Percentiles rank a stretch among this genome's conserved stretches.
Evolutionary conservation across 202 grass and related monocot genomes (phyloP).

Genomic region (Tripidium arundinaceum): DNA sequence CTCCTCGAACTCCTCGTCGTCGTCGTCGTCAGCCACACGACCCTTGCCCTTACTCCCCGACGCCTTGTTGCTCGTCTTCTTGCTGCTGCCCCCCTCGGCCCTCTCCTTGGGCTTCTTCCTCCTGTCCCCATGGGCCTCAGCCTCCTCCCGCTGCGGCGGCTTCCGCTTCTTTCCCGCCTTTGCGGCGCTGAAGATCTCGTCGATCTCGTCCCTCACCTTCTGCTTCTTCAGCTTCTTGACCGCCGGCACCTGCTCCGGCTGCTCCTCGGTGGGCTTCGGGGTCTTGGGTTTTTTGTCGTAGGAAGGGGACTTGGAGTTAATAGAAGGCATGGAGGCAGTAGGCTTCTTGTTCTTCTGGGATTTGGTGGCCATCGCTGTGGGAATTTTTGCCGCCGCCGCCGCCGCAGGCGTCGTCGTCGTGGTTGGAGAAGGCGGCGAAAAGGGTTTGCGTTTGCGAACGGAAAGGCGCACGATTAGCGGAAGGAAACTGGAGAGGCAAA

Average conservation of each 20-base stretch:
- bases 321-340: neutral
- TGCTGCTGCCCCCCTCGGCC: neutral
- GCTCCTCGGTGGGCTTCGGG: neutral
- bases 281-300: constrained; percentile 22
- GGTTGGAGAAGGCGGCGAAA: neutral
- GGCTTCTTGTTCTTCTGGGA: constrained; percentile 34
- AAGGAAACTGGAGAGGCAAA: too few relatives aligned
- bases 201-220: constrained; percentile 59
- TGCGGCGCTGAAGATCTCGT: constrained; percentile 56
- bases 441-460: constrained; percentile 34
- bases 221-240: constrained; percentile 39
- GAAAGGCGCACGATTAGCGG: neutral
- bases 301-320: neutral
- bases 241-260: neutral
- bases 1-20: constrained; percentile 29
- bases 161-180: constrained; percentile 56
- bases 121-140: neutral
- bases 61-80: constrained; percentile 30
- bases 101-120: constrained; percentile 40
- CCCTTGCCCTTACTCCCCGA: constrained; percentile 21
- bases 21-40: constrained; percentile 22
- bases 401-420: neutral
- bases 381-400: neutral
- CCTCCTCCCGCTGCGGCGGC: constrained; percentile 13
- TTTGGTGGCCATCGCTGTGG: constrained; percentile 28